A percentile compares a stretch with the other conserved stretches of the same genome.
These are phyloP conservation scores for Ensete ventricosum DNA, from an alignment of 176 grass and related monocot species.

Conservation along the genomic window DNA sequence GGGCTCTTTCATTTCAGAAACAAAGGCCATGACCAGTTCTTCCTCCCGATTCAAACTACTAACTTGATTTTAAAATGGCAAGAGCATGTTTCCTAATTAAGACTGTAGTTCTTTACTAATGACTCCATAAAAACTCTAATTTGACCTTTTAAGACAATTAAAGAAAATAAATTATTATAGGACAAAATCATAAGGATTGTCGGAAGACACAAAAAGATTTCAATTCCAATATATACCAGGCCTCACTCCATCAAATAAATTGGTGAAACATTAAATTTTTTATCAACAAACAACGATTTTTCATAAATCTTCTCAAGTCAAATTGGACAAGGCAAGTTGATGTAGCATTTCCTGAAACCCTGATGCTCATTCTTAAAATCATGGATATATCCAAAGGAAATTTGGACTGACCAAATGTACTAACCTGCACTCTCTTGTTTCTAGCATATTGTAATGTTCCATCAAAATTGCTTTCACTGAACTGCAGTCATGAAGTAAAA, in stretches of 20 bases:
- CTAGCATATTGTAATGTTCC: slow-evolving; percentile 69
- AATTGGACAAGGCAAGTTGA: background rate
- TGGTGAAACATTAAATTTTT: background rate
- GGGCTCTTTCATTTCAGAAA: too few relatives aligned
- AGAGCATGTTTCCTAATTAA: too few relatives aligned
- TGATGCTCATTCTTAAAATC: background rate
- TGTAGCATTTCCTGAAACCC: background rate
- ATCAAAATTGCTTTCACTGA: slow-evolving; percentile 53
- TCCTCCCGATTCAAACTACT: too few relatives aligned
- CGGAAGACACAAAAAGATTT: too few relatives aligned
- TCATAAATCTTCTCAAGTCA: background rate
- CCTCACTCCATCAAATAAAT: background rate
- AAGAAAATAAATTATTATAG: too few relatives aligned
- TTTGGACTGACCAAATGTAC: slow-evolving; percentile 4
- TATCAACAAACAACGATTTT: background rate
- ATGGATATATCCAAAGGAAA: background rate
- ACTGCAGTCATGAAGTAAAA: slow-evolving; percentile 35
- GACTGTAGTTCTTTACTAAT: too few relatives aligned
- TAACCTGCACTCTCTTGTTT: slow-evolving; percentile 93
- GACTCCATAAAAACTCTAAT: too few relatives aligned
- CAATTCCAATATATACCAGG: too few relatives aligned
- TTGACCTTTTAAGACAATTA: too few relatives aligned
- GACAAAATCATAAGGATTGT: too few relatives aligned
- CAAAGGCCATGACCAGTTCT: too few relatives aligned
- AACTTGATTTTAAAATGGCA: too few relatives aligned